phyloP scores from a whole-genome alignment of 2,329 filamentous ascomycete species.

The Scedosporium boydii region DNA sequence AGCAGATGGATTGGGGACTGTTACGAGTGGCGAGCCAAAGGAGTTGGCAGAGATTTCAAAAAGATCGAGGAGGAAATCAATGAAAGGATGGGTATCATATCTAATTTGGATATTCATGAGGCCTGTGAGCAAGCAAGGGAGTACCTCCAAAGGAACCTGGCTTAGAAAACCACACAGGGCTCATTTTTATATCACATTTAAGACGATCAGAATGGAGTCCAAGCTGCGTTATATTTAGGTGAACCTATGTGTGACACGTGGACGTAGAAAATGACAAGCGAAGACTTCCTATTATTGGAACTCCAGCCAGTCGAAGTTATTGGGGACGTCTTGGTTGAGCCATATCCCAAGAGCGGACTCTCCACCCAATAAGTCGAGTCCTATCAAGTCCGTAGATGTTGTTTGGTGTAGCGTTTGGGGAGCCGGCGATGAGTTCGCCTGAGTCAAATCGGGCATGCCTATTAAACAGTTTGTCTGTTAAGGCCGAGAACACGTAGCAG shows the following conservation, averaged over 20 bases:
- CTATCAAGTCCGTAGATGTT: not conserved
- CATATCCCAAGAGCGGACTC: not conserved
- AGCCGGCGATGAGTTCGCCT: too few species aligned
- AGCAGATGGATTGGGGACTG: conserved; percentile 8
- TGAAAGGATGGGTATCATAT: conserved; percentile 5
- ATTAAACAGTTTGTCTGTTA: too few species aligned
- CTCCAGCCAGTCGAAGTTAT: not conserved
- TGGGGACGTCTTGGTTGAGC: not conserved
- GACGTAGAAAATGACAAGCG: too few species aligned
- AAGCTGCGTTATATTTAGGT: too few species aligned
- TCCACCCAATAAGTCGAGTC: not conserved
- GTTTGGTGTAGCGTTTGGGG: not conserved
- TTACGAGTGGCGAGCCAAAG: conserved; percentile 10
- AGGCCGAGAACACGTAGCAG: too few species aligned
- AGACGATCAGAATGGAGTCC: too few species aligned
- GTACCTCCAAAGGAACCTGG: not conserved
- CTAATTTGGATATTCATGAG: conserved; percentile 1
- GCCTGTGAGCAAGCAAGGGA: not conserved
- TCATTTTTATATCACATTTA: too few species aligned
- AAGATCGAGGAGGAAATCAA: conserved; percentile 9
- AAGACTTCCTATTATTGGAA: not conserved
- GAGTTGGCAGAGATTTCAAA: conserved; percentile 7
- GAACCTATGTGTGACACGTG: too few species aligned
- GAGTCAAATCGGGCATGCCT: too few species aligned
- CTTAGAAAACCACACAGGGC: not conserved